Evolutionary conservation across 768 basidiomycete genomes (phyloP).

Genomic region (Nidularia sp.): DNA sequence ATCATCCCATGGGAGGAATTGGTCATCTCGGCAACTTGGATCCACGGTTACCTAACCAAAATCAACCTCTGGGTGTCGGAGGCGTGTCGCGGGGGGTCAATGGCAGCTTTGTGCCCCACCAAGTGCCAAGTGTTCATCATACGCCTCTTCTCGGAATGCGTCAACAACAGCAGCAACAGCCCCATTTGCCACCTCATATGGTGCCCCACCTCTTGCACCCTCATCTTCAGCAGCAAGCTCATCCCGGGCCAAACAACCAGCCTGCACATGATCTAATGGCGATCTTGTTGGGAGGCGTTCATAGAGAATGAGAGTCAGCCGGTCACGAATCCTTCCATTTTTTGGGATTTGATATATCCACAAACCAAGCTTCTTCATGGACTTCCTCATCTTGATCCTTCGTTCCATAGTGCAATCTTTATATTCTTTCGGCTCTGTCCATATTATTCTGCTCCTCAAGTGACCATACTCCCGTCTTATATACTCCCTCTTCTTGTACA

Average conservation of each 20-base stretch:
- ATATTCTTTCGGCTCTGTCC: slow-evolving; percentile 5
- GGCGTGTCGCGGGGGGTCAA: slow-evolving; percentile 42
- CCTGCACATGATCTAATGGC: slow-evolving; percentile 78
- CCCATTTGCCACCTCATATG: slow-evolving; percentile 56
- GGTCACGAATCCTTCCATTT: background rate
- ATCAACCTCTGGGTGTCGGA: slow-evolving; percentile 46
- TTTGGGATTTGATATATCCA: no score
- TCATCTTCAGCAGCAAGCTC: slow-evolving; percentile 61
- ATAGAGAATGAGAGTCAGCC: slow-evolving; percentile 51
- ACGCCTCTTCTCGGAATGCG: slow-evolving; percentile 41
- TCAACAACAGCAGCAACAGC: slow-evolving; percentile 45
- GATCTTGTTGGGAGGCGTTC: slow-evolving; percentile 71
- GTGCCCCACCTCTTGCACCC: slow-evolving; percentile 43
- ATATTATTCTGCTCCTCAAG: slow-evolving; percentile 2
- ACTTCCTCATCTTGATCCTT: background rate
- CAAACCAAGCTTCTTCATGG: background rate
- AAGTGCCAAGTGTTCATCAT: slow-evolving; percentile 35
- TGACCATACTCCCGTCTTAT: slow-evolving; percentile 1
- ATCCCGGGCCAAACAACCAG: slow-evolving; percentile 44
- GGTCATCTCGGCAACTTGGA: slow-evolving; percentile 54
- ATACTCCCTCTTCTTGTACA: slow-evolving; percentile 3
- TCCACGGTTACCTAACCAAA: slow-evolving; percentile 46
- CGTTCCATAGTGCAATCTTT: slow-evolving; percentile 2
- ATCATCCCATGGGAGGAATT: slow-evolving; percentile 48
- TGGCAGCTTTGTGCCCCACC: slow-evolving; percentile 46